Evolutionary conservation across 2,329 filamentous ascomycete species (phyloP), one percentile per base, ranked within the genome.

Genomic region (Nemania sp.): DNA sequence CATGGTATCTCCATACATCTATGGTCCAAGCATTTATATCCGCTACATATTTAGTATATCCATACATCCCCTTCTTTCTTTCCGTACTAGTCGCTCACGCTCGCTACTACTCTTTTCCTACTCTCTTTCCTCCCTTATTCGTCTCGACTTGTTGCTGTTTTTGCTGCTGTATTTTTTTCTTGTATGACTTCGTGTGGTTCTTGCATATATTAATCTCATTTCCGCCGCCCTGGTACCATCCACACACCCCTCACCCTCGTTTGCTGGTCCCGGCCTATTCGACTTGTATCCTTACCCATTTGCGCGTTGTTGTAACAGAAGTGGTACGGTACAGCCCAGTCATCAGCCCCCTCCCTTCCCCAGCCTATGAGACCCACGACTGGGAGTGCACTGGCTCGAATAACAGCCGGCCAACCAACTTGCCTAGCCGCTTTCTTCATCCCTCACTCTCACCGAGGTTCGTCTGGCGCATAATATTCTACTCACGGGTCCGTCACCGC

Each of bases 31-130:
- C 4, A 39, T 11, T 13, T 39, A 39, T 11, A 39, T n/a, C 15
- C 15, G 11, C 11, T 39, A 39, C 35, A 13, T 39, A 12, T 11
- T 39, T 39, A 39, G 35, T 39, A 51, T 32, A 54, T 17, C 42
- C 51, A 47, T 51, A 18, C 53, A 20, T 51, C 39, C 64, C 49
- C 59, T 45, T 57, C 67, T 65, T 63, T 59, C 65, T 42, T 29
- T 46, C 49, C 63, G 64, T 58, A 62, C 39, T 20, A 42, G 40
- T 39, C 39, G 18, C 43, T 20, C 43, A 59, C 56, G 50, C 50
- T 59, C 57, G 50, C 43, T 49, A 45, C 43, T 39, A 5, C 62
- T 59, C 56, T 59, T 65, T 55, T 63, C 53, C 57, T 65, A 39
- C 62, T 54, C 56, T 52, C 56, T 58, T 49, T 12, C 12, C 65